phyloP scores from a whole-genome alignment of 2,329 filamentous ascomycete species.

The Trichoderma koningiopsis region DNA sequence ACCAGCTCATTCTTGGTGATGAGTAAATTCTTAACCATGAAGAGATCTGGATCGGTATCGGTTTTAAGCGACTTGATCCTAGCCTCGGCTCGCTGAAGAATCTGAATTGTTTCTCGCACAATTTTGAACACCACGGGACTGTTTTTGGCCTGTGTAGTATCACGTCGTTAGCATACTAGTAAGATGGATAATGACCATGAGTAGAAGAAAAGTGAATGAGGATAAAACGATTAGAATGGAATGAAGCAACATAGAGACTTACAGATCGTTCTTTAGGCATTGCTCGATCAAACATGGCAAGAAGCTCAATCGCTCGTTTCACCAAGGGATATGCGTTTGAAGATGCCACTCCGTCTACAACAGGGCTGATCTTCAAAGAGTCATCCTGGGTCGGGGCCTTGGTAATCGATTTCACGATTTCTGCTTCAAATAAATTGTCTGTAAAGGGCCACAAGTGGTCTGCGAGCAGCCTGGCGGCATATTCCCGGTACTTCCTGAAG shows the following conservation, averaged over 20 bases:
- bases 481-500: conserved; percentile 56
- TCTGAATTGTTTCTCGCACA: conserved; percentile 85
- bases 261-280: conserved; percentile 67
- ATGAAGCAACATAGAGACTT: conserved; percentile 36
- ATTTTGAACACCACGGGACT: conserved; percentile 66
- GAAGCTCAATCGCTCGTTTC: conserved; percentile 59
- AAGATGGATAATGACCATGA: not conserved
- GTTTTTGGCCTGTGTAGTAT: conserved; percentile 43
- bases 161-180: conserved; percentile 29
- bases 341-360: conserved; percentile 51
- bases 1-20: conserved; percentile 95
- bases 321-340: conserved; percentile 62
- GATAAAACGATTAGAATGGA: no score
- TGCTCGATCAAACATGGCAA: conserved; percentile 64
- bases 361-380: conserved; percentile 53
- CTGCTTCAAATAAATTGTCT: conserved; percentile 56
- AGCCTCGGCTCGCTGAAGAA: conserved; percentile 74
- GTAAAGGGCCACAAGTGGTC: conserved; percentile 61
- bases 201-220: not conserved
- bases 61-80: conserved; percentile 65
- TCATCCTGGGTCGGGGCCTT: conserved; percentile 51
- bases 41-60: conserved; percentile 77
- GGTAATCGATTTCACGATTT: conserved; percentile 57
- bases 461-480: conserved; percentile 57
- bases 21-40: conserved; percentile 92